phyloP scores from a whole-genome alignment of 2,329 filamentous ascomycete species.

The Dothiorella sarmentorum region DNA sequence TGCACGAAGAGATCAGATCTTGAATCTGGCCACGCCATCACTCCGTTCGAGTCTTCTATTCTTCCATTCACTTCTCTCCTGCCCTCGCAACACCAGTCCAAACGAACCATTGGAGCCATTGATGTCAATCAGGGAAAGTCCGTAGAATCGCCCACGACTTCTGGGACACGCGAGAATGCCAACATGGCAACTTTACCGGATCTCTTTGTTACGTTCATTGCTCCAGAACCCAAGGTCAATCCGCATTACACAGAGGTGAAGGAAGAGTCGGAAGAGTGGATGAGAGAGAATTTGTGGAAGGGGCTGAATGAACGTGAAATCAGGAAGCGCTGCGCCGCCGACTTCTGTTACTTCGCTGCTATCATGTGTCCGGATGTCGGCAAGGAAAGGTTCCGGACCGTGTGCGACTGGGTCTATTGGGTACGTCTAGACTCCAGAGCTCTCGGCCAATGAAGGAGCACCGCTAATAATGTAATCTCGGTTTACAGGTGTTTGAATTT shows the following conservation, averaged over 20 bases:
- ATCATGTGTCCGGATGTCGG: constrained; percentile 12
- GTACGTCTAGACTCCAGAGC: not conserved
- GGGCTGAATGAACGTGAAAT: constrained; percentile 7
- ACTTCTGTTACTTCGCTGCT: constrained; percentile 18
- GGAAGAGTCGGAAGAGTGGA: constrained; percentile 14
- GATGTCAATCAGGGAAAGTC: not conserved
- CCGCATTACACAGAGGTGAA: constrained; percentile 16
- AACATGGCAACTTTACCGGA: constrained; percentile 15
- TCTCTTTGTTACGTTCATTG: constrained; percentile 17
- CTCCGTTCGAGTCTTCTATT: not conserved
- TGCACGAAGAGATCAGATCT: not conserved
- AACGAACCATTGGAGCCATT: not conserved
- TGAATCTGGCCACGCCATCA: not conserved
- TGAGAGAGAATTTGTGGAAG: constrained; percentile 11
- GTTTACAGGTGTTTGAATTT: constrained; percentile 18
- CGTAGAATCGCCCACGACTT: not conserved
- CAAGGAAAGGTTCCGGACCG: constrained; percentile 13
- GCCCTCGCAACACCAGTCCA: not conserved
- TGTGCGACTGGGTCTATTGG: constrained; percentile 18
- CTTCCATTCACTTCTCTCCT: not conserved
- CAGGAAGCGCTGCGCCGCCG: constrained; percentile 13
- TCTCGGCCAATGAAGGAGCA: not conserved
- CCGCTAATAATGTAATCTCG: not conserved
- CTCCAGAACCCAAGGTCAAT: constrained; percentile 17
- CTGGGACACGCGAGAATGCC: not conserved